Evolutionary conservation across 139 green algal species (phyloP).

Genomic region (Desmodesmus armatus): DNA sequence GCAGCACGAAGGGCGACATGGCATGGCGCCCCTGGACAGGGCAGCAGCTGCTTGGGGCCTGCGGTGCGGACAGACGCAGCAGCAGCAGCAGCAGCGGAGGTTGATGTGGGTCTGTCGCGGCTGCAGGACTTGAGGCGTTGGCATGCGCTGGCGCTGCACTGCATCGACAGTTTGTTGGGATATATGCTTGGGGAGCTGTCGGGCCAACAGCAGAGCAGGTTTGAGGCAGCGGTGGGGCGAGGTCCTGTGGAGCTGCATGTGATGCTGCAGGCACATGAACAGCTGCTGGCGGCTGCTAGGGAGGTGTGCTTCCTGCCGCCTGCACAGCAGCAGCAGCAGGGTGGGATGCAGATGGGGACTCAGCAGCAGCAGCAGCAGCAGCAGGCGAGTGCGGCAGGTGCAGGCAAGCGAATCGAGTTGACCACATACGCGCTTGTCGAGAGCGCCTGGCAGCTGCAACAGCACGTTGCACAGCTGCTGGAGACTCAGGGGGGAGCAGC

Average conservation of each 20-base stretch:
- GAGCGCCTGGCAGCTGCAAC: slow-evolving; percentile 23
- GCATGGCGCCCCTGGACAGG: too few relatives aligned
- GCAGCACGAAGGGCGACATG: background rate
- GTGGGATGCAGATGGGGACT: background rate
- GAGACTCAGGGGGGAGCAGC: background rate
- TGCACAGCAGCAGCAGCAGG: background rate
- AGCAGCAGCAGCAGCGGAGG: slow-evolving; percentile 1
- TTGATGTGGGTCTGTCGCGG: background rate
- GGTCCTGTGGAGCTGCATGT: background rate
- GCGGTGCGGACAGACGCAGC: background rate
- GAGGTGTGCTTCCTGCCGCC: slow-evolving; percentile 34
- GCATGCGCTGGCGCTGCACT: slow-evolving; percentile 19
- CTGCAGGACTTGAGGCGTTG: slow-evolving; percentile 28
- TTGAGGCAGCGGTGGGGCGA: slow-evolving; percentile 1
- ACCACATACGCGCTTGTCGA: background rate
- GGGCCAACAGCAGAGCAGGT: background rate
- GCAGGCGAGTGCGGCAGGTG: background rate
- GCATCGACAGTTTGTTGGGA: background rate
- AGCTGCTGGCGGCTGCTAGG: slow-evolving; percentile 19
- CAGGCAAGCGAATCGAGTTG: background rate
- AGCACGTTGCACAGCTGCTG: slow-evolving; percentile 33
- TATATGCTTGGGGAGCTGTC: slow-evolving; percentile 24
- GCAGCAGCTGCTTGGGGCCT: too few relatives aligned
- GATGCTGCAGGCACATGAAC: slow-evolving; percentile 9
- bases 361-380: background rate